Base-by-base conservation (phyloP, 164 flowering plant genomes). In the Chimonanthus salicifolius region DNA sequence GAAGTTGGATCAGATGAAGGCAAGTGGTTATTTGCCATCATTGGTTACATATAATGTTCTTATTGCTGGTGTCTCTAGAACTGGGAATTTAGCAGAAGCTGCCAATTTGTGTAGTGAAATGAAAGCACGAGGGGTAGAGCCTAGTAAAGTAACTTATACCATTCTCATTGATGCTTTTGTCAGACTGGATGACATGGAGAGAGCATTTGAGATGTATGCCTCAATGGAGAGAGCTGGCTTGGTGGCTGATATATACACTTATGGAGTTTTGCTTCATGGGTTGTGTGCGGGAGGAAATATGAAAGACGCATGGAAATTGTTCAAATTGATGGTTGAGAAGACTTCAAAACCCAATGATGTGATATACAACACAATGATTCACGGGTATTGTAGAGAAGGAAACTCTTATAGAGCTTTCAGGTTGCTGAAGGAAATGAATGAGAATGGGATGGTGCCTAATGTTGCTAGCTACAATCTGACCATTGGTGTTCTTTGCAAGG, bases 381-480 rank as follows among this genome's bases (percentile, higher is more conserved):
- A 71, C 73, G 92, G 92, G 9, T 90, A 89, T 69, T 88, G 90
- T 78, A 89, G 78, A 81, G 88, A 89, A 83, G 88, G 88, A 18
- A 92, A 78, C 77, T 85, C 92, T 9, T 88, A 81, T 71, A 87
- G 87, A 78, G 94, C 96, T 11, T 67, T 87, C 74, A 85, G 82
- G 80, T 77, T 89, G 80, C 74, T 90, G 8, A 72, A 73, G 64
- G 88, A 87, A 81, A 90, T 92, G 96, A 66, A 64, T 51, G 85
- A 82, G 58, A 81, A 77, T 13, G 85, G 84, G 69, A 81, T 89
- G 87, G 74, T 85, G 74, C 94, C 97, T 2, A 89, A 89, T 78
- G 79, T 78, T 20, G 94, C 85, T 66, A 86, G 90, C 82, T 88
- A 81, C 70, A 77, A 74, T 60, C 75, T 82, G 21, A 87, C 90